Percentiles rank a stretch among this genome's conserved stretches.
phyloP scores from a whole-genome alignment of 2,329 filamentous ascomycete species.

The Fusarium fracticaudum region DNA sequence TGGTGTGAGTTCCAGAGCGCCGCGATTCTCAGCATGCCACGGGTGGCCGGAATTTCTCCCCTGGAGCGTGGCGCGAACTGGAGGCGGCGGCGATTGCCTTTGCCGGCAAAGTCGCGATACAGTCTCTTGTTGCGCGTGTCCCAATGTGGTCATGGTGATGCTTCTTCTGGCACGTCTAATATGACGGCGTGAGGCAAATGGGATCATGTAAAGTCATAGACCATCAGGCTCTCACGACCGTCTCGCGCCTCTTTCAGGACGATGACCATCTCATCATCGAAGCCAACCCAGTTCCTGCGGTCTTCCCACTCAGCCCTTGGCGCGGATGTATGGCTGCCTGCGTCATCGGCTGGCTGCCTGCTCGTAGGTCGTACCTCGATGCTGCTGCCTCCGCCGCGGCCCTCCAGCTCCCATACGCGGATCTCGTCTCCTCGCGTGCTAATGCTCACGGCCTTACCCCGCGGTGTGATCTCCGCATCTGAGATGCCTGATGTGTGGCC shows the following conservation, averaged over 20 bases:
- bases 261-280: slow-evolving; percentile 93
- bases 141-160: not conserved
- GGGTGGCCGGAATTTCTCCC: slow-evolving; percentile 10
- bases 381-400: slow-evolving; percentile 65
- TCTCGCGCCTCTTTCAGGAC: slow-evolving; percentile 76
- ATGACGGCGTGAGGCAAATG: not conserved
- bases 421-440: slow-evolving; percentile 81
- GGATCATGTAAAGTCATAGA: slow-evolving; percentile 84
- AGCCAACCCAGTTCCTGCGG: slow-evolving; percentile 76
- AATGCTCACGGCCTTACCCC: slow-evolving; percentile 90
- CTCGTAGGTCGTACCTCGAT: slow-evolving; percentile 59
- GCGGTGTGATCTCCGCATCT: slow-evolving; percentile 82
- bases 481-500: slow-evolving; percentile 92
- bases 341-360: slow-evolving; percentile 41
- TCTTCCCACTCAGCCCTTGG: slow-evolving; percentile 53
- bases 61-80: slow-evolving; percentile 22
- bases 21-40: slow-evolving; percentile 10
- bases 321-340: slow-evolving; percentile 17
- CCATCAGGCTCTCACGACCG: slow-evolving; percentile 77
- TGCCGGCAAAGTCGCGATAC: slow-evolving; percentile 13
- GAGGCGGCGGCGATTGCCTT: slow-evolving; percentile 25
- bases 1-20: slow-evolving; percentile 14
- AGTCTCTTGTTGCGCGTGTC: not conserved
- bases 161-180: not conserved
- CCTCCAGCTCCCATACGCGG: slow-evolving; percentile 90